A percentile compares a stretch with the other conserved stretches of the same genome.
Conservation (phyloP, 495 filamentous ascomycete species). For the Hypoxylon cercidicola region DNA sequence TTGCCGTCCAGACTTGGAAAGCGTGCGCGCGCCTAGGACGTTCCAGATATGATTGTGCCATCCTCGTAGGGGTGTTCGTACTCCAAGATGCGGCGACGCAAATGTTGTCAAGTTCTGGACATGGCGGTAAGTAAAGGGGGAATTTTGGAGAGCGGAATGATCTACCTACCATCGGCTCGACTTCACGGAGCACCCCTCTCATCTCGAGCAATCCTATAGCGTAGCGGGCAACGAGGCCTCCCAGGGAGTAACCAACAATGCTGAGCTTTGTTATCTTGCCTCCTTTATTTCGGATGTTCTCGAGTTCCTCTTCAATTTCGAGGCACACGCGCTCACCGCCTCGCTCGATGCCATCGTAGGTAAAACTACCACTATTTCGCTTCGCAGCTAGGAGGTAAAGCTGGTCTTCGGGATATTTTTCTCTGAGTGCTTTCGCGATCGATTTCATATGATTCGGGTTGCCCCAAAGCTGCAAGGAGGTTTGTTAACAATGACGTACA, state of each 20-base stretch:
- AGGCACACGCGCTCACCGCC: conserved; percentile 87
- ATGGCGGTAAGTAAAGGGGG: conserved; percentile 27
- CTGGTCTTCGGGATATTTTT: conserved; percentile 68
- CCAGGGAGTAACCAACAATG: conserved; percentile 88
- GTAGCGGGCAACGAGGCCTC: conserved; percentile 88
- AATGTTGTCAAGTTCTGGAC: conserved; percentile 89
- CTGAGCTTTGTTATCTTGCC: conserved; percentile 82
- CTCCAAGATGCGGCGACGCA: conserved; percentile 88
- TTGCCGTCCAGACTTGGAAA: conserved; percentile 85
- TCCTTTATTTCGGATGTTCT: conserved; percentile 70
- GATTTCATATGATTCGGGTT: conserved; percentile 85
- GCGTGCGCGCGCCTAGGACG: conserved; percentile 75
- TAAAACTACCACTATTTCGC: conserved; percentile 82
- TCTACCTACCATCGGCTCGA: conserved; percentile 75
- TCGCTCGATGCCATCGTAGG: conserved; percentile 93
- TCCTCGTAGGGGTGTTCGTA: conserved; percentile 77
- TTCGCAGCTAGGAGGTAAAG: conserved; percentile 81
- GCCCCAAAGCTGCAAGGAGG: conserved; percentile 78
- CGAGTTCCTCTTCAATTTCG: conserved; percentile 87
- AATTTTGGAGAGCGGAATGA: not conserved
- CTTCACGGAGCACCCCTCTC: conserved; percentile 77
- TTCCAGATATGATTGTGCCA: conserved; percentile 78
- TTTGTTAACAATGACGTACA: conserved; percentile 39
- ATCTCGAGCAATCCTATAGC: conserved; percentile 84
- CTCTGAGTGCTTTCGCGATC: conserved; percentile 73